These are phyloP conservation scores for Geotrichum phurueaensis DNA, from an alignment of 1,139 yeast species.

Conservation along the genomic window DNA sequence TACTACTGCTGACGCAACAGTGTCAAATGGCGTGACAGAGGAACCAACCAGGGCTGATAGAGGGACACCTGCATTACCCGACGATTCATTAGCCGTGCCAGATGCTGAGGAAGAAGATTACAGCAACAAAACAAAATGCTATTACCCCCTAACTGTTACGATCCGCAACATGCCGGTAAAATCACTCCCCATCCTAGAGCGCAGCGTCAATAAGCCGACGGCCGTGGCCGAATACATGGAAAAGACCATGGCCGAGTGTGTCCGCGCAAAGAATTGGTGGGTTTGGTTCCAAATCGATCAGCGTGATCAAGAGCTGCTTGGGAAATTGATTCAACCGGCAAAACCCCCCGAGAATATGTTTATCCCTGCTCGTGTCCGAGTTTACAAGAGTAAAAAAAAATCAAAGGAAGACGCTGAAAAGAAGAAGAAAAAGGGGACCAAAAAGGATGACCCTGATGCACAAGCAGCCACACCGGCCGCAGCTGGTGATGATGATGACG, in stretches of 20 bases:
- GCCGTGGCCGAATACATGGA: conserved; percentile 59
- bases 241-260: conserved; percentile 53
- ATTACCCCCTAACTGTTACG: conserved; percentile 58
- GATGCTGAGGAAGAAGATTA: conserved; percentile 17
- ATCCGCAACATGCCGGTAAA: conserved; percentile 59
- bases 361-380: conserved; percentile 28
- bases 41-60: conserved; percentile 9
- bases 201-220: conserved; percentile 57
- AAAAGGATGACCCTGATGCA: conserved; percentile 8
- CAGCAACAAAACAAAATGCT: conserved; percentile 29
- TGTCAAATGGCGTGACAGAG: conserved; percentile 16
- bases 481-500: conserved; percentile 1
- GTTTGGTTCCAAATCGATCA: conserved; percentile 87
- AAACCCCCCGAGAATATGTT: conserved; percentile 30
- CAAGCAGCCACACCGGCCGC: background rate
- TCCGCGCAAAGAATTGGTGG: conserved; percentile 54
- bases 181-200: conserved; percentile 60
- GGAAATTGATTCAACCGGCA: conserved; percentile 29
- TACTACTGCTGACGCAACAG: conserved; percentile 25
- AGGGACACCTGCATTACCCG: background rate
- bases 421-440: conserved; percentile 5
- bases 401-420: conserved; percentile 10
- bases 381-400: conserved; percentile 25
- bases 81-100: conserved; percentile 13
- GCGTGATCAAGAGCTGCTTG: conserved; percentile 52